Evolutionary conservation across 1,284 basidiomycete genomes (phyloP).

Genomic region (Ceratobasidium sp.): DNA sequence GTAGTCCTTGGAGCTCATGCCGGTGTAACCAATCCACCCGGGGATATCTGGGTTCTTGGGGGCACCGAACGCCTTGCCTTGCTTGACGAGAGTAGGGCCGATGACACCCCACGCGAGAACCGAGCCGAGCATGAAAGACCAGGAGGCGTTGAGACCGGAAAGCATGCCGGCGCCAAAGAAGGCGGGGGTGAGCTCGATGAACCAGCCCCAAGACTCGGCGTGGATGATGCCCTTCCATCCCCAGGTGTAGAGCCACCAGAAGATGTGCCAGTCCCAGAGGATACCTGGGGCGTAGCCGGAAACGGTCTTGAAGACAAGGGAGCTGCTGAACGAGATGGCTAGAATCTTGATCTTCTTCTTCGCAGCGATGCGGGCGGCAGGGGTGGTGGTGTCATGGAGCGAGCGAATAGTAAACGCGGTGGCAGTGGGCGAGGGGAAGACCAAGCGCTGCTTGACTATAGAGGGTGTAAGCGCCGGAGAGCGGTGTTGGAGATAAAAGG

Average conservation of each 20-base stretch:
- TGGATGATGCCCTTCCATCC: slow-evolving; percentile 70
- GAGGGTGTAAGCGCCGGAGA: neutral
- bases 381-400: slow-evolving; percentile 65
- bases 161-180: slow-evolving; percentile 76
- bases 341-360: slow-evolving; percentile 68
- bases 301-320: slow-evolving; percentile 66
- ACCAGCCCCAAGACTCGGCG: slow-evolving; percentile 68
- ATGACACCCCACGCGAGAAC: slow-evolving; percentile 73
- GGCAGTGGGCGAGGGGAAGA: slow-evolving; percentile 75
- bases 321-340: slow-evolving; percentile 60
- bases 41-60: slow-evolving; percentile 59
- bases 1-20: slow-evolving; percentile 61
- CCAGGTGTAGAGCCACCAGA: slow-evolving; percentile 69
- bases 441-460: slow-evolving; percentile 66
- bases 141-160: slow-evolving; percentile 70
- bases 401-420: slow-evolving; percentile 73
- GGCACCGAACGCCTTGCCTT: slow-evolving; percentile 54
- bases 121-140: slow-evolving; percentile 69
- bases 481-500: neutral
- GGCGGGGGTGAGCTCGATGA: slow-evolving; percentile 68
- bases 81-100: slow-evolving; percentile 58
- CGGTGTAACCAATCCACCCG: slow-evolving; percentile 57
- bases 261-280: slow-evolving; percentile 73
- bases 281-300: slow-evolving; percentile 70
- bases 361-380: slow-evolving; percentile 58